phyloP scores from a whole-genome alignment of 2,329 filamentous ascomycete species.

The Harringtonia lauricola region DNA sequence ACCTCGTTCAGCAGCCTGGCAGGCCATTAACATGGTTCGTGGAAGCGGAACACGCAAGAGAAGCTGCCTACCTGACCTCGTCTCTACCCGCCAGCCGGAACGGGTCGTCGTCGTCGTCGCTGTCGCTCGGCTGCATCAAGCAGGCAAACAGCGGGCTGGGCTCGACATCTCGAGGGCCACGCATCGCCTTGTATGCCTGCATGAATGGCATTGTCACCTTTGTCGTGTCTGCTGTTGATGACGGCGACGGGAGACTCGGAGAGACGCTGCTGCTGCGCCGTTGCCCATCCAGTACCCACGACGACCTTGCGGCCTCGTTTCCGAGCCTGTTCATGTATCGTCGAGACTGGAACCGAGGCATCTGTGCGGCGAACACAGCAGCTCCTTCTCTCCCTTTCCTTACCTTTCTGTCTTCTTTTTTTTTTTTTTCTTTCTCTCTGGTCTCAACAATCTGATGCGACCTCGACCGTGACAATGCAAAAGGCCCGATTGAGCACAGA shows the following conservation, averaged over 20 bases:
- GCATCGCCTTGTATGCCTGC: slow-evolving; percentile 22
- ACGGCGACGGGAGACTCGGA: not conserved
- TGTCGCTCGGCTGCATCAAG: slow-evolving; percentile 2
- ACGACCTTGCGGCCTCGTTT: too few species aligned
- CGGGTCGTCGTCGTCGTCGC: slow-evolving; percentile 9
- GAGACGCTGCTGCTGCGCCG: not conserved
- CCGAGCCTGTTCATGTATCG: too few species aligned
- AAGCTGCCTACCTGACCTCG: slow-evolving; percentile 1
- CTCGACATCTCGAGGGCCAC: slow-evolving; percentile 15
- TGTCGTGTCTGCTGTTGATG: slow-evolving; percentile 2
- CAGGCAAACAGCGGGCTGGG: slow-evolving; percentile 17
- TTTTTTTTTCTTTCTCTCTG: too few species aligned
- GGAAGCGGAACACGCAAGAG: too few species aligned
- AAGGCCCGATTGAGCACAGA: too few species aligned
- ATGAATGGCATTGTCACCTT: slow-evolving; percentile 13
- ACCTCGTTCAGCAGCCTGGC: slow-evolving; percentile 6
- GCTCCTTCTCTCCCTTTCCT: too few species aligned
- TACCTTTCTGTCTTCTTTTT: too few species aligned
- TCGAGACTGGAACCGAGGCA: too few species aligned
- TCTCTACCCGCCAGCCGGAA: not conserved
- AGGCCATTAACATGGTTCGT: not conserved
- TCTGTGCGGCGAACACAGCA: too few species aligned
- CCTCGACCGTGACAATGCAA: too few species aligned
- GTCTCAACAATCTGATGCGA: too few species aligned
- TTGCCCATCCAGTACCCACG: too few species aligned